phyloP scores from a whole-genome alignment of 129 eudicot species.

The Pseudognaphalium luteoalbum region DNA sequence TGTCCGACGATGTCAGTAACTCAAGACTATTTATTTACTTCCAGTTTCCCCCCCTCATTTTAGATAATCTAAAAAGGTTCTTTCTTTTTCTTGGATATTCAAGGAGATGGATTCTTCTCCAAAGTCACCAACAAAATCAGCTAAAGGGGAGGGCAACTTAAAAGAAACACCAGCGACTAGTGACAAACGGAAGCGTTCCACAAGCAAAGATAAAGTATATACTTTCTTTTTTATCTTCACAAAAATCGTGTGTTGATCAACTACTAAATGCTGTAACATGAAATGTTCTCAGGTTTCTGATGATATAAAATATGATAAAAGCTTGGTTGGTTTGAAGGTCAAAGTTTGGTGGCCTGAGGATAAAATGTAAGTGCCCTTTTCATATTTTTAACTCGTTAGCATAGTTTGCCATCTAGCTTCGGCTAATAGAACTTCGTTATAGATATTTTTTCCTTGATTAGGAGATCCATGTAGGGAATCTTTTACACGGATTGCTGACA shows the following conservation, averaged over 20 bases:
- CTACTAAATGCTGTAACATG: slow-evolving; percentile 8
- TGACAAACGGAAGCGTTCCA: slow-evolving; percentile 72
- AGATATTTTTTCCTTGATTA: background rate
- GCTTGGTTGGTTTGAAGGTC: slow-evolving; percentile 66
- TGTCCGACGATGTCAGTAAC: slow-evolving; percentile 44
- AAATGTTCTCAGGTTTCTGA: slow-evolving; percentile 46
- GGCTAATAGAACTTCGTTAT: background rate
- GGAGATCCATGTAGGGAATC: background rate
- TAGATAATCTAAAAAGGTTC: background rate
- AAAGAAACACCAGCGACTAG: slow-evolving; percentile 46
- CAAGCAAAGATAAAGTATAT: slow-evolving; percentile 54
- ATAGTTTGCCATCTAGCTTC: background rate
- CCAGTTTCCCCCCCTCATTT: slow-evolving; percentile 1
- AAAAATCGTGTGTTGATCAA: slow-evolving; percentile 1
- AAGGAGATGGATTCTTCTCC: slow-evolving; percentile 57
- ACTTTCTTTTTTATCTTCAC: background rate
- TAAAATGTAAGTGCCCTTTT: slow-evolving; percentile 46
- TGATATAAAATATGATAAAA: slow-evolving; percentile 36
- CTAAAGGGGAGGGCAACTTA: slow-evolving; percentile 48
- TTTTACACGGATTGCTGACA: slow-evolving; percentile 23
- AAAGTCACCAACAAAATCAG: slow-evolving; percentile 41
- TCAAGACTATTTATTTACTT: background rate
- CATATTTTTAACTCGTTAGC: background rate
- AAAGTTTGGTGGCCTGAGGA: slow-evolving; percentile 97
- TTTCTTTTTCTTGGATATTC: slow-evolving; percentile 6